Conservation (phyloP, 257 asterid species). For the Henckelia pumila region DNA sequence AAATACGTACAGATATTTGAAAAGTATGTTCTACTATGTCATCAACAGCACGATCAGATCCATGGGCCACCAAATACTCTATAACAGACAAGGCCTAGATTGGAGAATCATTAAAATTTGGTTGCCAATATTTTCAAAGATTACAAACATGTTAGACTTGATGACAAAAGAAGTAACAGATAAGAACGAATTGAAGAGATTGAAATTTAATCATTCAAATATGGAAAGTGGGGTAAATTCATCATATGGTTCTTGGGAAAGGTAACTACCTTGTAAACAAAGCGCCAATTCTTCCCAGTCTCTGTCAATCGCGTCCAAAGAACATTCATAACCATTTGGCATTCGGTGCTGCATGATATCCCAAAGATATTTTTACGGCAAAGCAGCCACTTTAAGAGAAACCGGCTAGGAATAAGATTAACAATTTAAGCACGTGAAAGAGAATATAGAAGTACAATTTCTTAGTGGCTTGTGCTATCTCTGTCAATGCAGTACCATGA, state of each 20-base stretch:
- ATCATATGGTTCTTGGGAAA: conserved; percentile 3
- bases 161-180: conserved; percentile 9
- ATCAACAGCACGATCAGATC: conserved; percentile 96
- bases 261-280: conserved; percentile 68
- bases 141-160: conserved; percentile 11
- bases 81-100: conserved; percentile 80
- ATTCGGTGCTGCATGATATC: conserved; percentile 68
- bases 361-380: conserved; percentile 27
- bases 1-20: conserved; percentile 76
- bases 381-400: conserved; percentile 17
- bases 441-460: conserved; percentile 54
- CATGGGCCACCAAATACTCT: conserved; percentile 95
- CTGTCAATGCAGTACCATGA: conserved; percentile 92
- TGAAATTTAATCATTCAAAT: conserved; percentile 2
- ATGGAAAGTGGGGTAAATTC: conserved; percentile 15
- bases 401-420: conserved; percentile 14
- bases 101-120: conserved; percentile 21
- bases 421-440: conserved; percentile 18
- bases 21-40: conserved; percentile 90
- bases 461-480: conserved; percentile 87
- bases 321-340: conserved; percentile 88
- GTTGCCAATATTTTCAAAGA: conserved; percentile 18
- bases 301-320: conserved; percentile 83
- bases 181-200: conserved; percentile 10
- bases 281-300: conserved; percentile 88